Conservation (phyloP, 2,329 filamentous ascomycete genomes). For the Arachnomyces sp. region DNA sequence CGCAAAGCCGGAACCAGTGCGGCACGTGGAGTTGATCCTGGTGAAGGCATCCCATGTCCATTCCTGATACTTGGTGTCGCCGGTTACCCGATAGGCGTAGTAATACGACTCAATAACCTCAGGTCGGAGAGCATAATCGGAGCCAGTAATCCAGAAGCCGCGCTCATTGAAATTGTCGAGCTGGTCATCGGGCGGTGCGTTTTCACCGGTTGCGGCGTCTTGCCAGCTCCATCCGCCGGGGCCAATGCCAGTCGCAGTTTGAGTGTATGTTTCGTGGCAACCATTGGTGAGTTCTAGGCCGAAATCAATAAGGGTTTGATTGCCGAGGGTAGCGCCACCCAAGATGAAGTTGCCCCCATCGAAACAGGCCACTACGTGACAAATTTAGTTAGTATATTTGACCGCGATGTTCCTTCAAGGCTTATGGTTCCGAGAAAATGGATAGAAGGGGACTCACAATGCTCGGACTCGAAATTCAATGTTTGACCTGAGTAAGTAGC, state of each 20-base stretch:
- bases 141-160: conserved; percentile 63
- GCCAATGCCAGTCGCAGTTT: conserved; percentile 65
- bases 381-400: conserved; percentile 4
- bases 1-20: conserved; percentile 60
- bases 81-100: conserved; percentile 77
- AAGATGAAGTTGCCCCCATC: conserved; percentile 83
- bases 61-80: conserved; percentile 67
- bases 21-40: conserved; percentile 57
- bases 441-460: conserved; percentile 16
- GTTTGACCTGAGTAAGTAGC: conserved; percentile 30
- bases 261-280: conserved; percentile 66
- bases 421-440: conserved; percentile 8
- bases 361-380: conserved; percentile 59
- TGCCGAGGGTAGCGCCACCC: conserved; percentile 61
- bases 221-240: conserved; percentile 65
- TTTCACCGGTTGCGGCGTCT: conserved; percentile 32
- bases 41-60: conserved; percentile 76
- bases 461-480: conserved; percentile 33
- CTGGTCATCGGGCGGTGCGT: conserved; percentile 35
- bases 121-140: conserved; percentile 62
- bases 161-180: conserved; percentile 54
- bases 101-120: conserved; percentile 81
- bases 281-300: conserved; percentile 64
- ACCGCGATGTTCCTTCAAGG: conserved; percentile 10
- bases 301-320: conserved; percentile 62